Evolutionary conservation across 1,284 basidiomycete genomes (phyloP).

Genomic region (Austroboletus novae-zelandiae): DNA sequence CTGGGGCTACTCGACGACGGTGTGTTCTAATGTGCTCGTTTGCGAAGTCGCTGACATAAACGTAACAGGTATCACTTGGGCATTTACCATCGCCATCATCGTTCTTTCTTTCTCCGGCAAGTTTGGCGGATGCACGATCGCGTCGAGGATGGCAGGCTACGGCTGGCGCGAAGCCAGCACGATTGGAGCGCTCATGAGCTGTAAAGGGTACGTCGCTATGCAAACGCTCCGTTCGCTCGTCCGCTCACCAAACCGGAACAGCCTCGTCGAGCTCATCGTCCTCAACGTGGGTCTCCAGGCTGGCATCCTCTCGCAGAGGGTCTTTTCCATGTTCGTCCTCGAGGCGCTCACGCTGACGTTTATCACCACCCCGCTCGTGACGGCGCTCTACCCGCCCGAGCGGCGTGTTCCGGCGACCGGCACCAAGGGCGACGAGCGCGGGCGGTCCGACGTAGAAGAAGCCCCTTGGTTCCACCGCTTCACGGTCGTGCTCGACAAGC

Average conservation of each 20-base stretch:
- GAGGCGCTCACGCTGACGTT: slow-evolving; percentile 88
- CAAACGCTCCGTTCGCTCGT: not conserved
- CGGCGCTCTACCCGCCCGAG: slow-evolving; percentile 70
- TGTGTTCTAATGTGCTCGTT: not conserved
- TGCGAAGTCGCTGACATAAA: slow-evolving; percentile 38
- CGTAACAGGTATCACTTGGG: slow-evolving; percentile 83
- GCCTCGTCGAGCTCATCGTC: slow-evolving; percentile 88
- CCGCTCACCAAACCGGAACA: slow-evolving; percentile 24
- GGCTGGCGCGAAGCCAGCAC: slow-evolving; percentile 78
- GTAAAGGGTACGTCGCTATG: slow-evolving; percentile 71
- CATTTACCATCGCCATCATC: slow-evolving; percentile 81
- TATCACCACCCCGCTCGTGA: slow-evolving; percentile 84
- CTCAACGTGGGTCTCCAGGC: slow-evolving; percentile 91
- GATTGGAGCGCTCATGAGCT: slow-evolving; percentile 92
- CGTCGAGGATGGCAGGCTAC: slow-evolving; percentile 72
- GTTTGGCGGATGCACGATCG: slow-evolving; percentile 71
- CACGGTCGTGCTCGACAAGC: slow-evolving; percentile 83
- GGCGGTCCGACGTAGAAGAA: slow-evolving; percentile 16
- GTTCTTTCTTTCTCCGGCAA: slow-evolving; percentile 82
- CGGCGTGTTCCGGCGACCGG: slow-evolving; percentile 35
- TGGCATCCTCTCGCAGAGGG: slow-evolving; percentile 71
- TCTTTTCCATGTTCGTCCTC: slow-evolving; percentile 90
- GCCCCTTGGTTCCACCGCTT: slow-evolving; percentile 43
- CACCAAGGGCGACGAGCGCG: slow-evolving; percentile 5
- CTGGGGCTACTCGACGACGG: slow-evolving; percentile 78